Percentiles rank a stretch among this genome's conserved stretches.
phyloP scores from a whole-genome alignment of 345 rosid genomes.

The Lagerstroemia speciosa region DNA sequence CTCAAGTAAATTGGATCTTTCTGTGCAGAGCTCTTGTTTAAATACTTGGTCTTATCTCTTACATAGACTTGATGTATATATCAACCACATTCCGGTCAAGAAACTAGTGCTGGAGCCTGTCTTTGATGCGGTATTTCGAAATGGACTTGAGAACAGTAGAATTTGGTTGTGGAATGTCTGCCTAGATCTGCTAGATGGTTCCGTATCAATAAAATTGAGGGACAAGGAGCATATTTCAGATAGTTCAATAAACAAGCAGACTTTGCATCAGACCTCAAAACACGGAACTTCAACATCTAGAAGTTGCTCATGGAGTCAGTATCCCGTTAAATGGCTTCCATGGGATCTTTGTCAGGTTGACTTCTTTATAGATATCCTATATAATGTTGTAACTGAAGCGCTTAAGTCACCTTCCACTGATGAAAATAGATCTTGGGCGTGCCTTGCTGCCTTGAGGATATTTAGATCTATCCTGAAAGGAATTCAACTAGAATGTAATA shows the following conservation, averaged over 20 bases:
- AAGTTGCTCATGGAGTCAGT: conserved; percentile 17
- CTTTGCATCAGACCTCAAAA: conserved; percentile 10
- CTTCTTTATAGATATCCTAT: conserved; percentile 22
- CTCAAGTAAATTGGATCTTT: conserved; percentile 29
- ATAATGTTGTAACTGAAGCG: conserved; percentile 19
- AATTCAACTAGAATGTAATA: conserved; percentile 29
- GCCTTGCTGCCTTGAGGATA: conserved; percentile 35
- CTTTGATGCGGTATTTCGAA: conserved; percentile 31
- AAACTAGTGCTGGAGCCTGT: conserved; percentile 38
- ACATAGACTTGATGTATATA: conserved; percentile 34
- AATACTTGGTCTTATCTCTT: conserved; percentile 48
- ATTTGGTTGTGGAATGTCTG: conserved; percentile 37
- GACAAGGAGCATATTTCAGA: conserved; percentile 12
- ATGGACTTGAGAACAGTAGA: conserved; percentile 21
- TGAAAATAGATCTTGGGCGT: conserved; percentile 21
- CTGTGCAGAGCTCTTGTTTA: conserved; percentile 39
- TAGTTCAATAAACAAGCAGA: conserved; percentile 13
- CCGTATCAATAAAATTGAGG: conserved; percentile 24
- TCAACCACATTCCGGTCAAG: conserved; percentile 26
- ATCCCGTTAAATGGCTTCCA: conserved; percentile 44
- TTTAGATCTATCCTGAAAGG: conserved; percentile 39
- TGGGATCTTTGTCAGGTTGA: conserved; percentile 37
- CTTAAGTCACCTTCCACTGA: conserved; percentile 8
- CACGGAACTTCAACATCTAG: conserved; percentile 19
- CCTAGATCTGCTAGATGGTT: conserved; percentile 35